Conservation (phyloP, 352 stramenopile species). For the Hyaloperonospora brassicae region DNA sequence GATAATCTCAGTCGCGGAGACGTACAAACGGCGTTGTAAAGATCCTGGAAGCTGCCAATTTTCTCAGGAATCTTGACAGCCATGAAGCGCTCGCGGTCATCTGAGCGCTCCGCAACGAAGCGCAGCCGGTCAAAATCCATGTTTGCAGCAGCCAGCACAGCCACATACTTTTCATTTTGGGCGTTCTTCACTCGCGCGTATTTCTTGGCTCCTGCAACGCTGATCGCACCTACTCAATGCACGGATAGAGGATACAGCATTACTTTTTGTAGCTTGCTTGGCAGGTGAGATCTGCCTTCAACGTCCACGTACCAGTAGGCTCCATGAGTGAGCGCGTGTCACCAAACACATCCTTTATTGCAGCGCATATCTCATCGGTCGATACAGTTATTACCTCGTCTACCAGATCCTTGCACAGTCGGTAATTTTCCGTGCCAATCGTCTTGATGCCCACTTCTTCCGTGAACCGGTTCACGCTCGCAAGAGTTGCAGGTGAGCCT, state of each 20-base stretch:
- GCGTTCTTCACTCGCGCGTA: conserved; percentile 62
- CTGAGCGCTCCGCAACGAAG: conserved; percentile 85
- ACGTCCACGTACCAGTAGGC: conserved; percentile 50
- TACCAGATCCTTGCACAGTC: conserved; percentile 89
- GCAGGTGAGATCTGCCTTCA: background rate
- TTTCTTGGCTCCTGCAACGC: conserved; percentile 93
- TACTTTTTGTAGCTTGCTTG: conserved; percentile 2
- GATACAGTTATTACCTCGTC: conserved; percentile 96
- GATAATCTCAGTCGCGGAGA: background rate
- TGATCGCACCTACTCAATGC: conserved; percentile 82
- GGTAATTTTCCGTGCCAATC: conserved; percentile 93
- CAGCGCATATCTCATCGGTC: conserved; percentile 93
- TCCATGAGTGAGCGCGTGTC: conserved; percentile 93
- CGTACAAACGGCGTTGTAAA: conserved; percentile 76
- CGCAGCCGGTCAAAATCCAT: conserved; percentile 99
- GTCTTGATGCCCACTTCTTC: conserved; percentile 94
- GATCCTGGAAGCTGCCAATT: conserved; percentile 86
- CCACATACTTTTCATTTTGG: conserved; percentile 85
- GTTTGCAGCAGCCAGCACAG: conserved; percentile 96
- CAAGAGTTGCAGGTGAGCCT: conserved; percentile 83
- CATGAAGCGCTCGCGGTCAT: conserved; percentile 93
- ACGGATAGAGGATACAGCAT: conserved; percentile 1
- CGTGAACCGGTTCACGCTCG: conserved; percentile 93
- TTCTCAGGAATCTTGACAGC: conserved; percentile 93
- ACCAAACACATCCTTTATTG: conserved; percentile 91